These are phyloP conservation scores for Avena atlantica DNA, from an alignment of 176 grass and related monocot species.

Conservation along the genomic window DNA sequence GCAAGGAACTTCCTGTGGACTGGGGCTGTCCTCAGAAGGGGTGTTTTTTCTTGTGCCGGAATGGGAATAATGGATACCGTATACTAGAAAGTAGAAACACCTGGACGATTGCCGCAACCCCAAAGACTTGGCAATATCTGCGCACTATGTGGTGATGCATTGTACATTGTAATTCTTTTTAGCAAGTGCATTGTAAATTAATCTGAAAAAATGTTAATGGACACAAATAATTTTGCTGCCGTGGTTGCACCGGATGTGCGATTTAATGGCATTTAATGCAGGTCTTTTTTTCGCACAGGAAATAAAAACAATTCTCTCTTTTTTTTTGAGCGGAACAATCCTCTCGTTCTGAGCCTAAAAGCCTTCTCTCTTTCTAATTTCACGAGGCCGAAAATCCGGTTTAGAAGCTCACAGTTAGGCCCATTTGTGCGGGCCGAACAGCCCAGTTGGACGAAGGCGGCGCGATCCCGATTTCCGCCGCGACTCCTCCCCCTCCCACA, in stretches of 20 bases:
- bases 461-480: conserved; percentile 48
- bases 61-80: background rate
- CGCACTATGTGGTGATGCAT: too few species aligned
- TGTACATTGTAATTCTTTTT: background rate
- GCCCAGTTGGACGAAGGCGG: background rate
- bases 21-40: background rate
- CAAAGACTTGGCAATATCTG: too few species aligned
- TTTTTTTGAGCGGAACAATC: too few species aligned
- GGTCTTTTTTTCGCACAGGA: too few species aligned
- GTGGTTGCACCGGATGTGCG: too few species aligned
- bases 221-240: too few species aligned
- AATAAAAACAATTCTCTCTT: too few species aligned
- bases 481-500: background rate
- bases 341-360: background rate
- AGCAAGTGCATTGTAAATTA: background rate
- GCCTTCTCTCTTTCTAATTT: too few species aligned
- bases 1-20: background rate
- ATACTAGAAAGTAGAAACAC: background rate
- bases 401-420: background rate
- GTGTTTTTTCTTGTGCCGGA: background rate
- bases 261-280: too few species aligned
- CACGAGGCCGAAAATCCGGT: background rate
- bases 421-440: background rate
- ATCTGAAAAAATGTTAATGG: background rate
- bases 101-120: too few species aligned